Conservation (phyloP, 2,329 filamentous ascomycete genomes). For the Domatiomyces globalis region DNA sequence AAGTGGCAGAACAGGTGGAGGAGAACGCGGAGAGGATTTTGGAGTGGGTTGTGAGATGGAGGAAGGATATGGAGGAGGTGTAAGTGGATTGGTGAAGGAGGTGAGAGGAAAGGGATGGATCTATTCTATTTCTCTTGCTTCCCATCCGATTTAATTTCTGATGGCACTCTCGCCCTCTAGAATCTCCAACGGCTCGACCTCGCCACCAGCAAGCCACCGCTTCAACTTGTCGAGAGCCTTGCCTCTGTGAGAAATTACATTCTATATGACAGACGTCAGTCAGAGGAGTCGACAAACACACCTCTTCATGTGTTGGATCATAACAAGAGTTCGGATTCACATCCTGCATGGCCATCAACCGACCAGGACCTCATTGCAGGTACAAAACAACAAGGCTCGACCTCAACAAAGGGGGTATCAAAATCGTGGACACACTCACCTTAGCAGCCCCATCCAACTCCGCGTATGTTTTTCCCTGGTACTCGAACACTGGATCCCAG, state of each 20-base stretch:
- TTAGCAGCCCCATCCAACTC: conserved; percentile 91
- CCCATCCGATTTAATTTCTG: neutral
- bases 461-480: conserved; percentile 79
- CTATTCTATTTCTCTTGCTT: neutral
- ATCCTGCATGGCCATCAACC: neutral
- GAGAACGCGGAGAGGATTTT: conserved; percentile 73
- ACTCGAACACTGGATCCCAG: conserved; percentile 95
- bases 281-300: neutral
- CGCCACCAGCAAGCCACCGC: conserved; percentile 52
- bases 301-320: too few relatives aligned
- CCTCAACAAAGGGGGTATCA: neutral
- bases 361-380: neutral
- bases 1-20: conserved; percentile 72
- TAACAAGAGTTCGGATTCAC: too few relatives aligned
- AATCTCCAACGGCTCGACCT: conserved; percentile 10
- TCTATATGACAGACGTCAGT: conserved; percentile 33
- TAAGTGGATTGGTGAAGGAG: conserved; percentile 5
- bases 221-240: conserved; percentile 79
- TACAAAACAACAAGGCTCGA: neutral
- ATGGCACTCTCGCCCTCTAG: neutral
- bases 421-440: conserved; percentile 37
- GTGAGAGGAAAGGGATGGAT: conserved; percentile 4
- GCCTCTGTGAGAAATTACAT: conserved; percentile 79
- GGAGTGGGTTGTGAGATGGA: conserved; percentile 73
- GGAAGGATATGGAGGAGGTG: conserved; percentile 35